Evolutionary conservation across 2,329 filamentous ascomycete species (phyloP).

Genomic region (Paramyrothecium sp.): DNA sequence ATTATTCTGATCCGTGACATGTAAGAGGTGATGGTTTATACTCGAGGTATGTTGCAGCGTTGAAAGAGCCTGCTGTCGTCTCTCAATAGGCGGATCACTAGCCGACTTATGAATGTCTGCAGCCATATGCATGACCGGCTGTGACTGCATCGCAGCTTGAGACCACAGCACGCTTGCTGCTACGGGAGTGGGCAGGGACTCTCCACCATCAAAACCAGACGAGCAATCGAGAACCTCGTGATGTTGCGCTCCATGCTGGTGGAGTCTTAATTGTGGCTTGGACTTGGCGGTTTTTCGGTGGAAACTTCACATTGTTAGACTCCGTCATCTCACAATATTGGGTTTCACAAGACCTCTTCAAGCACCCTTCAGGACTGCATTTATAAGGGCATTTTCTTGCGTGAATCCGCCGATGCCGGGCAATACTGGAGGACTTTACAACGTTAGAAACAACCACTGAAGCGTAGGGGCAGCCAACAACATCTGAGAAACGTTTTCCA

Average conservation of each 20-base stretch:
- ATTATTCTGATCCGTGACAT: too few species aligned
- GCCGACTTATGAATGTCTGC: too few species aligned
- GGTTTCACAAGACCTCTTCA: conserved; percentile 54
- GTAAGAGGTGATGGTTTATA: too few species aligned
- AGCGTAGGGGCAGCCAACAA: conserved; percentile 34
- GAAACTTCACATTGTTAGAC: conserved; percentile 47
- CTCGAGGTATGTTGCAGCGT: too few species aligned
- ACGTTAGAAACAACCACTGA: conserved; percentile 6
- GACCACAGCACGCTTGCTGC: conserved; percentile 53
- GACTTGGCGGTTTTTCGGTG: conserved; percentile 72
- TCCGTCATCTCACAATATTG: too few species aligned
- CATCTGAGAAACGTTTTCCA: conserved; percentile 69
- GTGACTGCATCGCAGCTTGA: too few species aligned
- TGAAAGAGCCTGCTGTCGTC: too few species aligned
- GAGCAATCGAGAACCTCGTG: conserved; percentile 52
- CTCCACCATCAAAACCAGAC: conserved; percentile 55
- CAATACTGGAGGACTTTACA: conserved; percentile 61
- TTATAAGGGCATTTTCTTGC: conserved; percentile 66
- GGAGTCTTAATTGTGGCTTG: conserved; percentile 62
- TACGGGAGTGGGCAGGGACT: conserved; percentile 58
- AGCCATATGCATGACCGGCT: too few species aligned
- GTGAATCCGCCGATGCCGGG: conserved; percentile 64
- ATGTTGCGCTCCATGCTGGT: conserved; percentile 56
- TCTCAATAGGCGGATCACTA: too few species aligned
- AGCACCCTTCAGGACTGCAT: conserved; percentile 59